A percentile compares a stretch with the other conserved stretches of the same genome.
These are phyloP conservation scores for Picochlorum sp. DNA, from an alignment of 139 green algal species.

Conservation along the genomic window DNA sequence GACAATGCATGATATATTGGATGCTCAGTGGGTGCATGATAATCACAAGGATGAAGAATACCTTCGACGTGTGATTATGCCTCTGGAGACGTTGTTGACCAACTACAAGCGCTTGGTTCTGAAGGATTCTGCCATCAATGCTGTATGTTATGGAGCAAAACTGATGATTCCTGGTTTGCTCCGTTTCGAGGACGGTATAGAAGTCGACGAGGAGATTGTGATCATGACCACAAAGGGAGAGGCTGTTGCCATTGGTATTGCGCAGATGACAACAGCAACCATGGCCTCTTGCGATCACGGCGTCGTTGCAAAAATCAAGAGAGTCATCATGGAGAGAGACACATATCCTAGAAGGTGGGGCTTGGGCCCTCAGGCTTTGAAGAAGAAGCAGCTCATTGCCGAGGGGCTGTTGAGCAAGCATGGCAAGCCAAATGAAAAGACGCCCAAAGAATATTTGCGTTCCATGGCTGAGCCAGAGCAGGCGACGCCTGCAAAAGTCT, in stretches of 20 bases:
- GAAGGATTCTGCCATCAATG: slow-evolving; percentile 96
- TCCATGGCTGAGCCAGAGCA: not conserved
- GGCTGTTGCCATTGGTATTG: slow-evolving; percentile 88
- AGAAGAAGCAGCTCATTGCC: slow-evolving; percentile 96
- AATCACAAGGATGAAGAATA: slow-evolving; percentile 89
- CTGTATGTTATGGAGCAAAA: slow-evolving; percentile 99
- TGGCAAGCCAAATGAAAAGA: slow-evolving; percentile 88
- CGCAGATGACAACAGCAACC: slow-evolving; percentile 91
- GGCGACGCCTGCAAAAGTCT: not conserved
- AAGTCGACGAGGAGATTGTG: slow-evolving; percentile 93
- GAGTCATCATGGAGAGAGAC: slow-evolving; percentile 98
- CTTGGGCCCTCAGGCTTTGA: slow-evolving; percentile 82
- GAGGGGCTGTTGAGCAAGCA: slow-evolving; percentile 97
- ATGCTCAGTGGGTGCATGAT: slow-evolving; percentile 90
- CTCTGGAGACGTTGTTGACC: slow-evolving; percentile 89
- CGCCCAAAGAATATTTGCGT: slow-evolving; percentile 80
- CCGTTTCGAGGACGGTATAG: slow-evolving; percentile 75
- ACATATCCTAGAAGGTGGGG: slow-evolving; percentile 96
- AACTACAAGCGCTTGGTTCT: slow-evolving; percentile 94
- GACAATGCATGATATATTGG: slow-evolving; percentile 98
- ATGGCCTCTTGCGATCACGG: slow-evolving; percentile 95
- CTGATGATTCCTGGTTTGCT: slow-evolving; percentile 96
- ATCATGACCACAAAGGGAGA: slow-evolving; percentile 99
- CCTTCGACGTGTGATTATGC: slow-evolving; percentile 87
- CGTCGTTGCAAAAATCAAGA: slow-evolving; percentile 93